Conservation (phyloP, 2,329 filamentous ascomycete species). For the Graphilbum ipis-grandicollis region DNA sequence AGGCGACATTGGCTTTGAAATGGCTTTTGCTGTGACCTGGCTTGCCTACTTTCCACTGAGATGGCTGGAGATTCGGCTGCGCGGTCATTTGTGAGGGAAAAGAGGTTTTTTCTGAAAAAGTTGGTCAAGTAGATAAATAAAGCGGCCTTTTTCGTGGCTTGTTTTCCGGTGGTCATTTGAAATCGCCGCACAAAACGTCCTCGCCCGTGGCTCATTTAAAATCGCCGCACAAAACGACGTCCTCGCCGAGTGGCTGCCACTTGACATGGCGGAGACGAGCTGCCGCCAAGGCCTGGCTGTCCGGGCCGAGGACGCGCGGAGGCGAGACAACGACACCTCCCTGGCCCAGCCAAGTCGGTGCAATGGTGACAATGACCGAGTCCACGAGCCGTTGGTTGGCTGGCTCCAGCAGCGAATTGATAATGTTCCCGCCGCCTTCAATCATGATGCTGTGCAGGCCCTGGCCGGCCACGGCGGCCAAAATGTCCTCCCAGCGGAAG, state of each 20-base stretch:
- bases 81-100: constrained; percentile 13
- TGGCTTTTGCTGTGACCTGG: constrained; percentile 35
- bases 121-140: no score
- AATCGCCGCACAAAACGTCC: constrained; percentile 58
- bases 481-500: constrained; percentile 47
- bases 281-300: constrained; percentile 37
- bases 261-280: constrained; percentile 47
- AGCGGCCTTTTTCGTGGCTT: no score
- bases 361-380: constrained; percentile 73
- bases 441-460: constrained; percentile 72
- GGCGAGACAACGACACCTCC: constrained; percentile 71
- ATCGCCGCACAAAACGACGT: constrained; percentile 64
- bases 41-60: constrained; percentile 30
- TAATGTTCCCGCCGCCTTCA: constrained; percentile 69
- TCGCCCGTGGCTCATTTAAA: constrained; percentile 33
- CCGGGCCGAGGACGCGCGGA: constrained; percentile 29
- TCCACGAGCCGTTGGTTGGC: constrained; percentile 42
- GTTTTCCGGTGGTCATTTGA: no score
- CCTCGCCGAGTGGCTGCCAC: constrained; percentile 67
- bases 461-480: constrained; percentile 37
- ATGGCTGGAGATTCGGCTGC: constrained; percentile 20
- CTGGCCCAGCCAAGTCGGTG: constrained; percentile 74
- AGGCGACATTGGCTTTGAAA: constrained; percentile 49
- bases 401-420: constrained; percentile 61
- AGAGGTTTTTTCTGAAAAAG: no score